These are phyloP conservation scores for Dendrothele bispora DNA, from an alignment of 768 basidiomycete species.

Conservation along the genomic window DNA sequence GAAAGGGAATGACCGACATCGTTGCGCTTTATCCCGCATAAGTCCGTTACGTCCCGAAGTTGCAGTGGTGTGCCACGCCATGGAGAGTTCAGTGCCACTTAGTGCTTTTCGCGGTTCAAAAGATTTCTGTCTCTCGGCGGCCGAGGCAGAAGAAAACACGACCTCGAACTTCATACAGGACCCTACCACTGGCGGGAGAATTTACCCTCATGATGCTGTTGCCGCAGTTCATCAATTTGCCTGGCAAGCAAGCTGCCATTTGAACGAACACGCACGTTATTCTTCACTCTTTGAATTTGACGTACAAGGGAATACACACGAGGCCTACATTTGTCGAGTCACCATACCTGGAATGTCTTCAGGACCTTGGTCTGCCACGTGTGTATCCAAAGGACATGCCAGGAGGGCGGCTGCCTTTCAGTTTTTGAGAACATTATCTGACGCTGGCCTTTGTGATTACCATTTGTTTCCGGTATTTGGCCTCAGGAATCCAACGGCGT, in stretches of 20 bases:
- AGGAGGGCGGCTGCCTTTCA: slow-evolving; percentile 59
- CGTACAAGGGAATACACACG: slow-evolving; percentile 28
- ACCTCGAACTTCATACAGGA: slow-evolving; percentile 48
- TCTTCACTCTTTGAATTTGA: slow-evolving; percentile 41
- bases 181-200: slow-evolving; percentile 58
- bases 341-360: slow-evolving; percentile 41
- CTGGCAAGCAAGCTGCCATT: slow-evolving; percentile 17
- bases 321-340: slow-evolving; percentile 49
- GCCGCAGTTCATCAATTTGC: slow-evolving; percentile 55
- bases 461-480: slow-evolving; percentile 46
- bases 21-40: slow-evolving; percentile 46
- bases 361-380: slow-evolving; percentile 37
- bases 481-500: slow-evolving; percentile 16
- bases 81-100: slow-evolving; percentile 46
- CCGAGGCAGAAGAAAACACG: slow-evolving; percentile 46
- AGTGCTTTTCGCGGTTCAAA: slow-evolving; percentile 36
- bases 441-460: slow-evolving; percentile 52
- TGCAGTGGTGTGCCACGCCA: slow-evolving; percentile 49
- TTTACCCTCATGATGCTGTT: slow-evolving; percentile 60
- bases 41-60: slow-evolving; percentile 35
- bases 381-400: slow-evolving; percentile 47
- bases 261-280: slow-evolving; percentile 8
- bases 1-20: slow-evolving; percentile 54
- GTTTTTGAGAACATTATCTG: slow-evolving; percentile 51
- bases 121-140: slow-evolving; percentile 48